Conservation (phyloP, 2,329 filamentous ascomycete species). For the Capronia americana region DNA sequence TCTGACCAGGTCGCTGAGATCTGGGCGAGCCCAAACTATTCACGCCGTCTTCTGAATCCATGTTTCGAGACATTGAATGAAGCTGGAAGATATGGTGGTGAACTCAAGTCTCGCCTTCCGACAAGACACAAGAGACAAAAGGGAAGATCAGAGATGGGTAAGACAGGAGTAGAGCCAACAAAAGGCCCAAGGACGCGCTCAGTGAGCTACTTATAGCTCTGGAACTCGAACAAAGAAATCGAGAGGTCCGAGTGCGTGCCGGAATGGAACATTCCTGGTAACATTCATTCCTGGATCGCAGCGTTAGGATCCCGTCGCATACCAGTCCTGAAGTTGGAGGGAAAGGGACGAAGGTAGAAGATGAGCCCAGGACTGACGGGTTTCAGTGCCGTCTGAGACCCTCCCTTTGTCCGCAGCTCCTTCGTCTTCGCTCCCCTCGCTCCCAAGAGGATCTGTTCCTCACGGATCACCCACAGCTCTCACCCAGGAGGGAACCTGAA, state of each 20-base stretch:
- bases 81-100: slow-evolving; percentile 14
- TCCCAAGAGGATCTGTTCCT: no score
- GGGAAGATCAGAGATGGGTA: slow-evolving; percentile 12
- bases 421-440: no score
- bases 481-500: no score
- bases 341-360: background rate
- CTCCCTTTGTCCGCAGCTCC: no score
- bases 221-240: background rate
- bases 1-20: slow-evolving; percentile 20
- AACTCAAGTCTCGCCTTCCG: slow-evolving; percentile 18
- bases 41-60: slow-evolving; percentile 16
- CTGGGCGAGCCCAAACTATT: slow-evolving; percentile 9
- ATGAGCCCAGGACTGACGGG: background rate
- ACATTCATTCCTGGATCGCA: slow-evolving; percentile 4
- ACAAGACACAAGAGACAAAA: slow-evolving; percentile 1
- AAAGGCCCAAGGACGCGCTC: slow-evolving; percentile 14
- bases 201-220: slow-evolving; percentile 18
- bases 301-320: background rate
- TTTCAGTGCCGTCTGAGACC: no score
- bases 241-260: slow-evolving; percentile 12
- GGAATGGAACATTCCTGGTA: slow-evolving; percentile 18
- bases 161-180: slow-evolving; percentile 1
- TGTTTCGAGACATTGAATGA: slow-evolving; percentile 20
- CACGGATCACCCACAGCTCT: no score
- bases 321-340: background rate